phyloP scores from a whole-genome alignment of 331 rosid species.

The Pyracantha coccinea region DNA sequence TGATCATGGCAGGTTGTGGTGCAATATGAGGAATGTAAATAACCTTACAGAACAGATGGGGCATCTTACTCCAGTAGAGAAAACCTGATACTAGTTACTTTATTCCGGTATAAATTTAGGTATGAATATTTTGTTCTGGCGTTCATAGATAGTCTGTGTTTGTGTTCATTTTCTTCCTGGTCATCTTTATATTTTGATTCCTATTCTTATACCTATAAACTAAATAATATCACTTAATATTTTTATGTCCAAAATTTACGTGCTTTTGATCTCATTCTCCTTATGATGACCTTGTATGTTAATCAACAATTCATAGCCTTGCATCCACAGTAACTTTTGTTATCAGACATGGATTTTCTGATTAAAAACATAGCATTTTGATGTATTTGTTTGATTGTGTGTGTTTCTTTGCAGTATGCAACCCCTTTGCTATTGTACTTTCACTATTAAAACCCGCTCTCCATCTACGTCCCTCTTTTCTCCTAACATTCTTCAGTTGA shows the following conservation, averaged over 20 bases:
- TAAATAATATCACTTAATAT: not conserved
- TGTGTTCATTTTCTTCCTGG: constrained; percentile 8
- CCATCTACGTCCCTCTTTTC: no score
- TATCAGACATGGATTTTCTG: no score
- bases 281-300: not conserved
- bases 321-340: no score
- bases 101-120: constrained; percentile 31
- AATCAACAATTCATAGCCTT: no score
- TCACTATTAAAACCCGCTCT: no score
- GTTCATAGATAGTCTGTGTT: constrained; percentile 9
- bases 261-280: not conserved
- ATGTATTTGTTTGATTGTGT: no score
- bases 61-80: constrained; percentile 53
- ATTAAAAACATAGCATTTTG: no score
- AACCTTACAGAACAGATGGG: constrained; percentile 77
- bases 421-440: no score
- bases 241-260: not conserved
- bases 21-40: constrained; percentile 56
- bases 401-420: no score
- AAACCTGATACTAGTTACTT: constrained; percentile 29
- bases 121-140: constrained; percentile 19
- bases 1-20: constrained; percentile 46
- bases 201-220: not conserved
- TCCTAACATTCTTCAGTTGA: no score
- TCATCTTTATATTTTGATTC: not conserved